Base-by-base conservation (phyloP, 106 monocot species). In the Allium cepa region DNA sequence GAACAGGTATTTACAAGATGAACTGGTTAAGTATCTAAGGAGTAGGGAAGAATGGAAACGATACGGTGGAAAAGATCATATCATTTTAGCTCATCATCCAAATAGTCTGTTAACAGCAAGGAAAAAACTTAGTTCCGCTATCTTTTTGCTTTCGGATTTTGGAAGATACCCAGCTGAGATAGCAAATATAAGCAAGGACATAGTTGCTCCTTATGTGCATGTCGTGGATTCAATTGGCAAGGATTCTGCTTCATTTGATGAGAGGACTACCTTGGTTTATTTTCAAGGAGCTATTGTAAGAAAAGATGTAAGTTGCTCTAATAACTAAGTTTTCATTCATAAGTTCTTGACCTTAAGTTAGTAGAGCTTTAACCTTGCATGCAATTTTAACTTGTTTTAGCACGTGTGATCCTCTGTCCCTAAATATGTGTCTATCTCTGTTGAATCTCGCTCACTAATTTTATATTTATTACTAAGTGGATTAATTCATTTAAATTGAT, bases 41-140 rank as follows among this genome's bases (percentile, higher is more conserved):
- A 57, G 27, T 6, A 77, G 49, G 48, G 71, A 84, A 22, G 92
- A 92, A 50, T 97, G 88, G 92, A 78, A 70, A 66, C 70, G 76
- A 65, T 70, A 71, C 26, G 82, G 79, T 7, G 96, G 96, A 53
- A 78, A 71, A 47, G 78, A 92, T 74, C 92, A 97, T 83, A 49
- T 97, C 9, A 77, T 97, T 56, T 57, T 87, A 17, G 84, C 92
- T 7, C 96, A 92, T 56, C 96, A 97, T 75, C 96, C 89, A 10
- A 97, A 92, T 63, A 97, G 92, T 59, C 73, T 97, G 85, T 70
- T 77, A 66, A 75, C 74, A 62, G 76, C 84, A n/a, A 72, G 84
- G 68, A 67, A 14, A 59, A 76, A 75, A 48, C 59, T 88, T 1
- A 55, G 79, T 11, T 50, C 81, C 58, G 76, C 79, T 6, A 82